These are phyloP conservation scores for Phyllosticta citribraziliensis DNA, from an alignment of 2,329 filamentous ascomycete species.

Conservation along the genomic window DNA sequence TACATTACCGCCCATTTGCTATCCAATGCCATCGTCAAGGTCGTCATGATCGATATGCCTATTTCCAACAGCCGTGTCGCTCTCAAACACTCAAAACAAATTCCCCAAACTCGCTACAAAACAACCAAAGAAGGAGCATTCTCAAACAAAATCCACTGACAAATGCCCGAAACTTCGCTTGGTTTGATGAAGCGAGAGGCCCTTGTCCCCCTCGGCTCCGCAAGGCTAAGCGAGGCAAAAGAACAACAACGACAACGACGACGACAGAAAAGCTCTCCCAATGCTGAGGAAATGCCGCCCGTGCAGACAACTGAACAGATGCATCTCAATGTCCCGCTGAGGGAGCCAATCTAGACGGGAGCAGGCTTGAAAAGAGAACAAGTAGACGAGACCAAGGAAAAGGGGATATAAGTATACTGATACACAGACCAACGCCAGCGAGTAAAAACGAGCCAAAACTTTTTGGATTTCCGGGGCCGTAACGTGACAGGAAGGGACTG, in stretches of 20 bases:
- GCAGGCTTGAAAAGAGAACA: neutral
- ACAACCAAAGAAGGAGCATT: neutral
- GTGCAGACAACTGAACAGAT: no score
- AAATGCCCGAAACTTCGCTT: neutral
- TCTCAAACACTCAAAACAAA: neutral
- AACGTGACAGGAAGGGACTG: neutral
- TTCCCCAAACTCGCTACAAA: neutral
- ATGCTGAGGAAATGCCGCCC: no score
- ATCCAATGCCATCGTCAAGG: neutral
- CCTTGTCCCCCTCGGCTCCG: neutral
- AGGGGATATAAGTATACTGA: neutral
- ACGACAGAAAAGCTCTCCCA: neutral
- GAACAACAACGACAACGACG: neutral
- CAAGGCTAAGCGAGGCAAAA: neutral
- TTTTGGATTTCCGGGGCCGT: neutral
- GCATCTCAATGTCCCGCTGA: neutral
- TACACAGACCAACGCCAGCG: neutral
- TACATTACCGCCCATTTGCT: neutral
- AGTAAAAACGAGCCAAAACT: neutral
- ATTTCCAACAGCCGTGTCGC: neutral
- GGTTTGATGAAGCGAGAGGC: neutral
- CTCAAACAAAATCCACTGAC: neutral
- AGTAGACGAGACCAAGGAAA: neutral
- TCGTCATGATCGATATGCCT: neutral
- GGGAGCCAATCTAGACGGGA: neutral